Evolutionary conservation across 1,139 yeast genomes (phyloP), one percentile per base, ranked within the genome.

Genomic region (Lodderomyces elongisporus): DNA sequence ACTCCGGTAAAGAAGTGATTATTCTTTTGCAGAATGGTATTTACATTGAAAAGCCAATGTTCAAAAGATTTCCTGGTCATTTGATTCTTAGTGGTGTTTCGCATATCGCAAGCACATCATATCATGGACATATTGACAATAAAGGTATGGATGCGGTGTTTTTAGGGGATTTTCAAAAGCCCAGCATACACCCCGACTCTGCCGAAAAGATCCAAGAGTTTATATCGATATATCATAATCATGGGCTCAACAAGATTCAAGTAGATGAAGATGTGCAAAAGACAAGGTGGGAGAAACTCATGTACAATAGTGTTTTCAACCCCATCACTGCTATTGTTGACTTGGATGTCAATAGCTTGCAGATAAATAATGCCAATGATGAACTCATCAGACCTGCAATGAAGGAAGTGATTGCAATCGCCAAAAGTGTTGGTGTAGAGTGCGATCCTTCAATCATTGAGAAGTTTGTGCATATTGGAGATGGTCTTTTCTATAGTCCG

Each of bases 1-100:
- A 66, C 7, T 47, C 60, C 4, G 63, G 56, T 4, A 55, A 60
- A 18, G 69, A 85, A 4, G 65, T 73, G 4, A 73, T 85, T 36
- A 74, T 82, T 3, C 64, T 83, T 40, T 53, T 82, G 32, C 91
- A 84, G 55, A 84, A 84, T 48, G 94, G 94, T 3, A 63, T 81
- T 38, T 88, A 79, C 25, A 80, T 82, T 40, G 94, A 85, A 51
- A 61, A 60, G 35, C 75, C 83, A 2, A 68, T 79, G 45, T 65
- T 76, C 30, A 61, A 66, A 34, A 60, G 66, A 30, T 82, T 67
- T 49, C 91, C 93, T 5, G 56, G 63, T 0, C 73, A 74, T 33
- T 56, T 74, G 13, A 70, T 81, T 4, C 60, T 85, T 15, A 75
- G 85, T 33, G 91, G 88, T 9, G 82, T 81, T 6, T 69, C 82